Base-by-base conservation (phyloP, 225 moss, liverwort and hornwort genomes). In the Physcomitrellopsis africana region DNA sequence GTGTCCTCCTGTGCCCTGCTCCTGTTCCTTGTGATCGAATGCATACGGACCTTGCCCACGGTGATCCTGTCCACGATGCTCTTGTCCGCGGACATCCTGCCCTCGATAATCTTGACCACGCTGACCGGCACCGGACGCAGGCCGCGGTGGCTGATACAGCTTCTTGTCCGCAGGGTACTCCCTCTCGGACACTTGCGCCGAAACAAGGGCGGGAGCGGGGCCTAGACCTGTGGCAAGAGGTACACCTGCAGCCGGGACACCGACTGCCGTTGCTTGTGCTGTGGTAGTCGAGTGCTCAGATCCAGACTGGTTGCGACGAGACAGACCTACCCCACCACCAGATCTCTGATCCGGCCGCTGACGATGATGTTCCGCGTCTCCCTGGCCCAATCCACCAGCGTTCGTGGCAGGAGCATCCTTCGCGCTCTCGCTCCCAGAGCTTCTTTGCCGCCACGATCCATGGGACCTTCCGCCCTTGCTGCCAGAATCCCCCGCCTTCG, bases 401-500 rank as follows among this genome's bases (percentile, higher is more conserved):
- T 70, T 82, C 58, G 24, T 73, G 46, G 57, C 84, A 26, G 63
- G 51, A 0, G n/a, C 67, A 10, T 92, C 93, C 80, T 89, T 94
- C 45, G 69, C 47, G 22, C 71, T 75, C 17, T 79, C 96, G 73
- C 75, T 86, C 12, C 77, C 89, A 10, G 86, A 73, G 63, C 84
- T 77, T 79, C 96, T 81, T 80, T 91, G 92, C 46, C 92, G 89
- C 96, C 96, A 97, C n/a, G 94, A 88, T 20, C 92, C 79, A 42
- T 88, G 92, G 3, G 81, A 20, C 69, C 91, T 93, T 16, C 84
- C 89, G 16, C 56, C 79, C 87, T 86, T 94, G 49, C 70, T 67
- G 55, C 24, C 86, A 17, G 73, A 72, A 13, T 94, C 94, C 61
- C 41, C 52, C 15, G 81, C 81, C 37, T 83, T 90, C 20, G 69